Conservation (phyloP, 768 basidiomycete genomes). For the Suillus ampliporus region DNA sequence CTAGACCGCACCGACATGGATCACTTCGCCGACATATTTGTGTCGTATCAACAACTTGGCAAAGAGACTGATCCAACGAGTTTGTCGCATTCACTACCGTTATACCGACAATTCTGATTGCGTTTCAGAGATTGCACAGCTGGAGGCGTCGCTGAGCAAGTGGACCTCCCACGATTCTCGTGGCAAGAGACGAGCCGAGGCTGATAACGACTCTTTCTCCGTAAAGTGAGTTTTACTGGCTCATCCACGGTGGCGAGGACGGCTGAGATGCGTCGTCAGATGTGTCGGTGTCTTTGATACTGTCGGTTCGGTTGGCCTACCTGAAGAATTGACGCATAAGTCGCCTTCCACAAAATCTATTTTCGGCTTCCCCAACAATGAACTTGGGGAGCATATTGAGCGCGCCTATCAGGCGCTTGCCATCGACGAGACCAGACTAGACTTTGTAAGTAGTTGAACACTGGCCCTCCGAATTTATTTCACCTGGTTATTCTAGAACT, state of each 20-base stretch:
- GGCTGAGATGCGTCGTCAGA: conserved; percentile 36
- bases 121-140: conserved; percentile 38
- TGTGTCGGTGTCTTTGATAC: conserved; percentile 81
- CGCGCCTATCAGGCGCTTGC: conserved; percentile 74
- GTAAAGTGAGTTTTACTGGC: conserved; percentile 55
- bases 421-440: conserved; percentile 66
- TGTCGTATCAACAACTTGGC: conserved; percentile 65
- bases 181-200: conserved; percentile 58
- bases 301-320: conserved; percentile 74
- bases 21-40: conserved; percentile 66
- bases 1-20: conserved; percentile 77
- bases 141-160: conserved; percentile 52
- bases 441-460: conserved; percentile 58
- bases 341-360: conserved; percentile 51
- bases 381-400: conserved; percentile 67
- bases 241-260: neutral
- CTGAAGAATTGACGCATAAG: conserved; percentile 61
- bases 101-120: neutral
- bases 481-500: conserved; percentile 46
- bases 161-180: conserved; percentile 60
- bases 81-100: conserved; percentile 24
- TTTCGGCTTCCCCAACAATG: conserved; percentile 68
- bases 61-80: conserved; percentile 54
- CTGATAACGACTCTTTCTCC: conserved; percentile 54
- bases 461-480: neutral